Base-by-base conservation (phyloP, 148 eudicot species). In the Spergularia marina region DNA sequence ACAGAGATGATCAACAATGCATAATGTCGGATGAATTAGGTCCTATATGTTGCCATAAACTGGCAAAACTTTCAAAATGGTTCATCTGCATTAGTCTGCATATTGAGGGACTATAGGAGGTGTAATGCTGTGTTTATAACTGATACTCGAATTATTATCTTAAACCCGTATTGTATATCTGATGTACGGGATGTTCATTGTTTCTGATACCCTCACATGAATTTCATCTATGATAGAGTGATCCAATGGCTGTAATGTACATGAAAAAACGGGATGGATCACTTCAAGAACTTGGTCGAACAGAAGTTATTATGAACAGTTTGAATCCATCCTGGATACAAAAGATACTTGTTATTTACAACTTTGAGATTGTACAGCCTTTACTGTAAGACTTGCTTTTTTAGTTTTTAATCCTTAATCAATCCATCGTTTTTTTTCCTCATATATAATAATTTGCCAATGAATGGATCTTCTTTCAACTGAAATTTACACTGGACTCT, bases 261-360 rank as follows among this genome's bases (percentile, higher is more conserved):
- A 65, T 74, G 53, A 94, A 89, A 79, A 92, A 77, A 84, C 81
- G 77, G 70, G 86, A 88, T 77, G 97, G 96, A 34, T 79, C 61
- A 53, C 90, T 92, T 51, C 86, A 85, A 70, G 97, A 94, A 84
- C 78, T 92, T 75, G 98, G 98, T 41, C 98, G 98, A n/a, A 94
- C 98, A 5, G 97, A 94, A 83, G 98, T 94, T 40, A 85, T 94
- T 62, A 62, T 89, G 89, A 92, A 94, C 87, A 85, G 63, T 72
- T 76, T 94, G 81, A 85, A 87, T 79, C 98, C 98, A 72, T 72
- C 52, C 57, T 94, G 97, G 97, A 92, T 94, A 75, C 72, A 78
- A 73, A 90, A 92, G 79, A 83, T 90, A 49, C 77, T 83, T 76
- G 75, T 87, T 54, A 70, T 85, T 21, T 92, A 92, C 77, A 96